phyloP scores from a whole-genome alignment of 192 early-diverging fungal genomes.

The Oehlia diaphana region DNA sequence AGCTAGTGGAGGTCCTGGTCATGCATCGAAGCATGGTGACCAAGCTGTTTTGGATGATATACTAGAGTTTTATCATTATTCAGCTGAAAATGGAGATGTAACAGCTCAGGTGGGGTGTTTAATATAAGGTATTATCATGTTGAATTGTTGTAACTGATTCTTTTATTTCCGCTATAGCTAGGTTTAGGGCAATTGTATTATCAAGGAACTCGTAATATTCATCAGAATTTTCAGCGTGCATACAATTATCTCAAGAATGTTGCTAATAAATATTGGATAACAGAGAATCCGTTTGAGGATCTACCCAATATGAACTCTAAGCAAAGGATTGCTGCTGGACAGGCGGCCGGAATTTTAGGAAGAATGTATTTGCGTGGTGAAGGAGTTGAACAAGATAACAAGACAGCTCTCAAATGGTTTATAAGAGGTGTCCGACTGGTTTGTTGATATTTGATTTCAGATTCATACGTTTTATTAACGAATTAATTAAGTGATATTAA shows the following conservation, averaged over 20 bases:
- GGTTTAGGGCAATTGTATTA: slow-evolving; percentile 83
- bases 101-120: slow-evolving; percentile 50
- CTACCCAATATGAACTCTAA: neutral
- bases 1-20: slow-evolving; percentile 52
- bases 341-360: slow-evolving; percentile 81
- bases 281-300: slow-evolving; percentile 21
- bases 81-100: slow-evolving; percentile 63
- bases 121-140: neutral
- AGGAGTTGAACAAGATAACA: slow-evolving; percentile 61
- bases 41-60: slow-evolving; percentile 69
- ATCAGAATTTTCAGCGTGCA: slow-evolving; percentile 63
- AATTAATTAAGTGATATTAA: neutral
- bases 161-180: slow-evolving; percentile 41
- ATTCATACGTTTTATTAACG: neutral
- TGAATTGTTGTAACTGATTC: neutral
- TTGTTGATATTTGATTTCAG: slow-evolving; percentile 6
- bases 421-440: slow-evolving; percentile 57
- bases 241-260: slow-evolving; percentile 58
- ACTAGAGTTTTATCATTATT: slow-evolving; percentile 71
- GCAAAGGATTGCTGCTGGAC: slow-evolving; percentile 52
- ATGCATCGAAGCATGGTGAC: slow-evolving; percentile 39
- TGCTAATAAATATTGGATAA: slow-evolving; percentile 35
- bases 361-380: slow-evolving; percentile 93
- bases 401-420: slow-evolving; percentile 78
- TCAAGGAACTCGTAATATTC: slow-evolving; percentile 57